Base-by-base conservation (phyloP, 495 filamentous ascomycete species). In the Xylaria scruposa region DNA sequence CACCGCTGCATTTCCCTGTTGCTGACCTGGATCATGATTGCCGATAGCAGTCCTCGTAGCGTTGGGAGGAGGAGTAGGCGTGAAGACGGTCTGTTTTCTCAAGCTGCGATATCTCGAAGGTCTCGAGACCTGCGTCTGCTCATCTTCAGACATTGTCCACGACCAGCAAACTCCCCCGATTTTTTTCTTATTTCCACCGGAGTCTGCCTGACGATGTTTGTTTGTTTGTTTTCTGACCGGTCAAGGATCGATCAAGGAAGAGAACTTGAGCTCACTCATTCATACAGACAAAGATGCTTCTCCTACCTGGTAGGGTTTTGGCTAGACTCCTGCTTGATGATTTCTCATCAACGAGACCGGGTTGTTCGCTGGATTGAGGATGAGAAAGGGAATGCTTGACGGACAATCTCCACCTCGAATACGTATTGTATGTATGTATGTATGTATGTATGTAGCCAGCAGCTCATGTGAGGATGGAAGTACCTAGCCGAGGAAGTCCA, bases 41-140 rank as follows among this genome's bases (percentile, higher is more conserved):
- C 46, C 42, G 33, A 26, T 63, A 21, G 42, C 6, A 12, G 44
- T 33, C n/a, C 46, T 40, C 12, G n/a, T 51, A 0, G 63, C 19
- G 21, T 31, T 65, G 10, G 63, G 6, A 47, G 63, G 6, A 56
- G 64, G 24, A 7, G n/a, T n/a, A n/a, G 56, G 19, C n/a, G 44
- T 33, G 15, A 64, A 53, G 29, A 26, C n/a, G 31, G 56, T 4
- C 44, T 19, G 53, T 17, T 67, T 51, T 51, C 70, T 64, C 54
- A 72, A 51, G 54, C 70, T 72, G 70, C 70, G 70, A 63, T 72
- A 72, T 46, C 70, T 36, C 15, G 70, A 67, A 40, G 65, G 65
- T 21, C 56, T 59, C 33, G 56, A 21, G 60, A 42, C 63, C 64
- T 47, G 70, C 46, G 31, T 54, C 64, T 47, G 70, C 46, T 72